Conservation (phyloP, 2,329 filamentous ascomycete genomes). For the Coniella vitis region DNA sequence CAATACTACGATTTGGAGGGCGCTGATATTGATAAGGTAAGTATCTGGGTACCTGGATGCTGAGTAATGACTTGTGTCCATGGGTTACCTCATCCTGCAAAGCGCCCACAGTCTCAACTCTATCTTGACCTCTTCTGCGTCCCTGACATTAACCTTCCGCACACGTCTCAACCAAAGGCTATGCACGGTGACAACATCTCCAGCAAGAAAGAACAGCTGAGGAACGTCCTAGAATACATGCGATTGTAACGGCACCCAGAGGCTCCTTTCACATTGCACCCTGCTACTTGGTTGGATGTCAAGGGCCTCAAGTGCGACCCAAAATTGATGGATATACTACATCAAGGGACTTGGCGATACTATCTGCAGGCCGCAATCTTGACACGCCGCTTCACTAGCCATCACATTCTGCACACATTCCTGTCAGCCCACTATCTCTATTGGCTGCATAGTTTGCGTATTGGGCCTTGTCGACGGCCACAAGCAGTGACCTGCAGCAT, state of each 20-base stretch:
- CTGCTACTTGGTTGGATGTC: no score
- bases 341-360: background rate
- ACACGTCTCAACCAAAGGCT: background rate
- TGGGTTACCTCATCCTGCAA: constrained; percentile 1
- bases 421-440: background rate
- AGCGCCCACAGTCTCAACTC: background rate
- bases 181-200: no score
- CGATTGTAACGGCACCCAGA: no score
- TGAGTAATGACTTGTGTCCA: background rate
- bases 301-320: no score
- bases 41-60: background rate
- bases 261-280: no score
- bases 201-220: no score
- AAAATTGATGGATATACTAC: no score
- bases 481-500: constrained; percentile 12
- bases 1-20: no score
- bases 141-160: background rate
- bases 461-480: constrained; percentile 9
- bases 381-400: constrained; percentile 1
- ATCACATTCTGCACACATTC: constrained; percentile 9
- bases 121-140: constrained; percentile 3
- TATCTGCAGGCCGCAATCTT: background rate
- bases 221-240: no score
- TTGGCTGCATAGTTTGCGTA: constrained; percentile 12
- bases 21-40: no score